These are phyloP conservation scores for Colletotrichum incanum DNA, from an alignment of 2,329 filamentous ascomycete genomes.

Conservation along the genomic window DNA sequence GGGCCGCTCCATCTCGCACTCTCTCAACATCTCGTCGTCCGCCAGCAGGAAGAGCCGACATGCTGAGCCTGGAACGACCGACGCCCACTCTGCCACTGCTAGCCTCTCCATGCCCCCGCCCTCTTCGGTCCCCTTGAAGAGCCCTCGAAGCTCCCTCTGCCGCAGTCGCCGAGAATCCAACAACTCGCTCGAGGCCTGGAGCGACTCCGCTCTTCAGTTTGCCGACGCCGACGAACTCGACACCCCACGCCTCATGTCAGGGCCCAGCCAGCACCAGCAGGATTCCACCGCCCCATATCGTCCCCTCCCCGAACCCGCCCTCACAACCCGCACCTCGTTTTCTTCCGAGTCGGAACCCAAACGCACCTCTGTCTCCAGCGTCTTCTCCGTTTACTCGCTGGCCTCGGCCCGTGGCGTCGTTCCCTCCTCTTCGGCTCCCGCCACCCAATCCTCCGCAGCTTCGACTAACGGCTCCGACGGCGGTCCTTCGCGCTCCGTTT, in stretches of 20 bases:
- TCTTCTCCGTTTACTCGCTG: constrained; percentile 81
- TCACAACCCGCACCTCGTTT: constrained; percentile 62
- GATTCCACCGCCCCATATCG: constrained; percentile 49
- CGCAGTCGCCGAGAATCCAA: constrained; percentile 61
- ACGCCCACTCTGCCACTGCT: constrained; percentile 71
- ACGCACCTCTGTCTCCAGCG: constrained; percentile 80
- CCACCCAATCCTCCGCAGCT: constrained; percentile 66
- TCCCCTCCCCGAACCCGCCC: constrained; percentile 65
- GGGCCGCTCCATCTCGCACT: constrained; percentile 49
- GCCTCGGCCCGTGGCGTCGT: constrained; percentile 70
- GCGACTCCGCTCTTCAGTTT: constrained; percentile 59
- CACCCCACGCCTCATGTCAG: constrained; percentile 62
- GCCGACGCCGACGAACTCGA: constrained; percentile 65
- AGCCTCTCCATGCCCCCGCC: constrained; percentile 77
- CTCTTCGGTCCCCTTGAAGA: constrained; percentile 58
- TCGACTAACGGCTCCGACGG: constrained; percentile 70
- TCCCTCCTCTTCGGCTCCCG: constrained; percentile 68
- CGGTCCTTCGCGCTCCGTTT: constrained; percentile 58
- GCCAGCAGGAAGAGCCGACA: constrained; percentile 70
- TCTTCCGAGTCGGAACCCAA: constrained; percentile 71
- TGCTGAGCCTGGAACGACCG: constrained; percentile 72
- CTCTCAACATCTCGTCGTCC: constrained; percentile 63
- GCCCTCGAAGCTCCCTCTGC: constrained; percentile 59
- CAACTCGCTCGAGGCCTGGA: constrained; percentile 57
- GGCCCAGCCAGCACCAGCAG: constrained; percentile 49